Percentiles rank a stretch among this genome's conserved stretches.
Evolutionary conservation across 768 basidiomycete genomes (phyloP).

Genomic region (Crassisporium funariophilum): DNA sequence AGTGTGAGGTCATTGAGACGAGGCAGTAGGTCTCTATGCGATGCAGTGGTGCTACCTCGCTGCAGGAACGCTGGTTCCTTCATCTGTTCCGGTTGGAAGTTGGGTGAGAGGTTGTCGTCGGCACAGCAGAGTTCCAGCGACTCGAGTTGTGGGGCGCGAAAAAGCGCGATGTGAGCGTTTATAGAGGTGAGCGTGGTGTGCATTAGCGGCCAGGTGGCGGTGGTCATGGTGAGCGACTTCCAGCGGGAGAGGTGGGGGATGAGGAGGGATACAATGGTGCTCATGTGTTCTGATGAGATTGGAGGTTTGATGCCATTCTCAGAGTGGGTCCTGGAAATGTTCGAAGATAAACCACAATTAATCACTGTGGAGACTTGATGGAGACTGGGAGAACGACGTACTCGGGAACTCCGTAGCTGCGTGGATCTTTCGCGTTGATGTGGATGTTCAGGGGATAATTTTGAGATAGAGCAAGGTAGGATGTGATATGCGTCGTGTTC

Average conservation of each 20-base stretch:
- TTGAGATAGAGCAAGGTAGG: constrained; percentile 49
- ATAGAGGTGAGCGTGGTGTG: constrained; percentile 48
- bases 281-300: constrained; percentile 47
- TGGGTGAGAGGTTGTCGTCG: constrained; percentile 45
- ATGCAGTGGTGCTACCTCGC: constrained; percentile 23
- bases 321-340: constrained; percentile 28
- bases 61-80: constrained; percentile 37
- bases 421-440: constrained; percentile 58
- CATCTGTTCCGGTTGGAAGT: constrained; percentile 45
- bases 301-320: constrained; percentile 27
- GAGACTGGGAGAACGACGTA: constrained; percentile 24
- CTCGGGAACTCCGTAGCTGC: constrained; percentile 57
- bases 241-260: constrained; percentile 54
- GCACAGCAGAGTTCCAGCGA: constrained; percentile 60
- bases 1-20: constrained; percentile 51
- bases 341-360: constrained; percentile 3
- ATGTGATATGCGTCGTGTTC: constrained; percentile 39
- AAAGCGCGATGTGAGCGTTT: constrained; percentile 35
- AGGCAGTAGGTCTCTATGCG: constrained; percentile 37
- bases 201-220: constrained; percentile 63
- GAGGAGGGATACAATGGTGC: constrained; percentile 45
- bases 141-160: constrained; percentile 46
- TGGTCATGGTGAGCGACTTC: constrained; percentile 54
- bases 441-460: constrained; percentile 54
- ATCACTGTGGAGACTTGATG: constrained; percentile 2